A percentile compares a stretch with the other conserved stretches of the same genome.
Evolutionary conservation across 2,329 filamentous ascomycete genomes (phyloP).

Genomic region (Apiospora pterosperma): DNA sequence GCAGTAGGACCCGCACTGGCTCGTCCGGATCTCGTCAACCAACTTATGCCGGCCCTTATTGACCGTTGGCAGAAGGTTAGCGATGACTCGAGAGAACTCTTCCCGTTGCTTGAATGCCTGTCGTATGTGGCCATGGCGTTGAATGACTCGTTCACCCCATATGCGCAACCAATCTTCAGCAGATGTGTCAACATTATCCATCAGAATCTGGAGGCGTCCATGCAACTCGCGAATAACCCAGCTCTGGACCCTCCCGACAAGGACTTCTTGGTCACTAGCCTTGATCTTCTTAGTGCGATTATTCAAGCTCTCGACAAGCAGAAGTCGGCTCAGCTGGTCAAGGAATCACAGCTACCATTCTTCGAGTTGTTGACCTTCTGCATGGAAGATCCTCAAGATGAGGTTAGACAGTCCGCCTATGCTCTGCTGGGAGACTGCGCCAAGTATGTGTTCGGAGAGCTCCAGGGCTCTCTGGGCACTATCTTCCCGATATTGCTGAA

Average conservation of each 20-base stretch:
- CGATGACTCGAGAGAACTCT: constrained; percentile 88
- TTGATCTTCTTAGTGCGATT: constrained; percentile 89
- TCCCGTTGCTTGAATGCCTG: constrained; percentile 92
- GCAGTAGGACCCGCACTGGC: constrained; percentile 80
- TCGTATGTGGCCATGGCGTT: constrained; percentile 91
- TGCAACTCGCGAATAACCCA: constrained; percentile 66
- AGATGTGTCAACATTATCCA: constrained; percentile 91
- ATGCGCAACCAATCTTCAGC: constrained; percentile 79
- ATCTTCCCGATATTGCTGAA: constrained; percentile 80
- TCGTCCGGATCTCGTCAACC: constrained; percentile 73
- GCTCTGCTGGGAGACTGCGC: constrained; percentile 92
- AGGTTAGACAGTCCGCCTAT: constrained; percentile 94
- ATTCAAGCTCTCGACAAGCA: constrained; percentile 79
- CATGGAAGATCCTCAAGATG: constrained; percentile 86
- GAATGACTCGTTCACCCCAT: constrained; percentile 76
- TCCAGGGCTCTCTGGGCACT: constrained; percentile 69
- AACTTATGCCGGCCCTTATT: constrained; percentile 91
- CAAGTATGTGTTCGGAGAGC: constrained; percentile 81
- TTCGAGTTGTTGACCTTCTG: constrained; percentile 89
- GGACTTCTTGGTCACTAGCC: constrained; percentile 92
- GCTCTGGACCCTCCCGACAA: constrained; percentile 81
- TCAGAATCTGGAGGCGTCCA: constrained; percentile 78
- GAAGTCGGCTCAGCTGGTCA: constrained; percentile 74
- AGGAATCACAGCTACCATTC: constrained; percentile 73
- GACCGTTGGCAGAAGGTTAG: constrained; percentile 81